Percentiles rank a stretch among this genome's conserved stretches.
These are phyloP conservation scores for Kalmanozyma brasiliensis DNA, from an alignment of 1,284 basidiomycete genomes.

Conservation along the genomic window DNA sequence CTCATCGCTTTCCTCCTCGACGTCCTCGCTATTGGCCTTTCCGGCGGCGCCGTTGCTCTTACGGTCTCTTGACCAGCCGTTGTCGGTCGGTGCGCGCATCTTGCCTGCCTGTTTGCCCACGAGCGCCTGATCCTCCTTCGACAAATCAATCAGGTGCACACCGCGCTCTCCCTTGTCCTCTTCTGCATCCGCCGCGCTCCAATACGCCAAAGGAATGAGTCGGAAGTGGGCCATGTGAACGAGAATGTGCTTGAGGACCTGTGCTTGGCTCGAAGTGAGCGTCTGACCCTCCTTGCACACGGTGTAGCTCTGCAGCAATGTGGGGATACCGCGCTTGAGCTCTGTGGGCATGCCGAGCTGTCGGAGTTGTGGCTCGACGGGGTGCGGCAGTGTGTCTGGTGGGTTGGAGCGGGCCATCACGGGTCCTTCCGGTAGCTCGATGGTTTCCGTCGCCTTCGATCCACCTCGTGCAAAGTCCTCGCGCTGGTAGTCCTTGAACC, in stretches of 20 bases:
- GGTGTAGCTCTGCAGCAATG: slow-evolving; percentile 77
- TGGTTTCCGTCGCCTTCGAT: slow-evolving; percentile 79
- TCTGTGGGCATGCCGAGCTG: slow-evolving; percentile 87
- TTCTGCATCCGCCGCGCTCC: slow-evolving; percentile 58
- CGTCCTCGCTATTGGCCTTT: slow-evolving; percentile 15
- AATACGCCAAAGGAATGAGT: slow-evolving; percentile 64
- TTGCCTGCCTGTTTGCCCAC: slow-evolving; percentile 42
- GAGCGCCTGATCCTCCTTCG: slow-evolving; percentile 49
- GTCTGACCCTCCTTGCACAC: slow-evolving; percentile 85
- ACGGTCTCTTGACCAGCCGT: slow-evolving; percentile 40
- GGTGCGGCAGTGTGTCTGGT: slow-evolving; percentile 85
- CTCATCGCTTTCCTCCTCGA: slow-evolving; percentile 31
- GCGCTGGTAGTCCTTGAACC: slow-evolving; percentile 91
- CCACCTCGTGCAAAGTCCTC: slow-evolving; percentile 92
- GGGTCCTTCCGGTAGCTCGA: slow-evolving; percentile 76
- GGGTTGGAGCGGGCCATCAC: slow-evolving; percentile 57
- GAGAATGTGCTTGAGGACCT: slow-evolving; percentile 66
- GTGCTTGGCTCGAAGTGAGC: slow-evolving; percentile 76
- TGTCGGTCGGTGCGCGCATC: slow-evolving; percentile 44
- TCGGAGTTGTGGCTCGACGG: slow-evolving; percentile 93
- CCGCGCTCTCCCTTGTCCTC: slow-evolving; percentile 46
- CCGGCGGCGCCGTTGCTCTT: slow-evolving; percentile 29
- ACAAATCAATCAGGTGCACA: slow-evolving; percentile 47
- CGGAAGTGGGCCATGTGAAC: slow-evolving; percentile 64
- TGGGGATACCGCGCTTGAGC: slow-evolving; percentile 88